Conservation (phyloP, 2,329 filamentous ascomycete genomes). For the Colletotrichum paranaense region DNA sequence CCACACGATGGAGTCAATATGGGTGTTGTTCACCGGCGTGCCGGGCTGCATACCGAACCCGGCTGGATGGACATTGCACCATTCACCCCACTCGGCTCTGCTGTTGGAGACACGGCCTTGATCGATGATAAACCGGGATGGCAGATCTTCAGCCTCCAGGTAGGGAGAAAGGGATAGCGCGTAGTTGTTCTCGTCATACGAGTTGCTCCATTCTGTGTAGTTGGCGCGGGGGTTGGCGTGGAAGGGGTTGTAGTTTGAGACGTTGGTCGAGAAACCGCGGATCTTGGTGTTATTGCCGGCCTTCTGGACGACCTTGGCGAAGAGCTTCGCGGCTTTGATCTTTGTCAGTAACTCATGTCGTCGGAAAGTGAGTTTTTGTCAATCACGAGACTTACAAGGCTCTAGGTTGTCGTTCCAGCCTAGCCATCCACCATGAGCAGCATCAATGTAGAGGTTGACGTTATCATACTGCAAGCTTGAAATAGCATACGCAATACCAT, state of each 20-base stretch:
- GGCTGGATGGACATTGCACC: slow-evolving; percentile 55
- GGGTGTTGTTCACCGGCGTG: slow-evolving; percentile 47
- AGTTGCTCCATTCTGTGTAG: slow-evolving; percentile 53
- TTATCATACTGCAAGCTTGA: slow-evolving; percentile 49
- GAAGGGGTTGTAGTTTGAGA: slow-evolving; percentile 56
- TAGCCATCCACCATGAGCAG: slow-evolving; percentile 56
- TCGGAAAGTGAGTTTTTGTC: too few relatives aligned
- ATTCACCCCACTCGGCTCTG: slow-evolving; percentile 53
- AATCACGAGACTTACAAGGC: slow-evolving; percentile 40
- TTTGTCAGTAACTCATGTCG: not conserved
- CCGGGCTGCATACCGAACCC: slow-evolving; percentile 52
- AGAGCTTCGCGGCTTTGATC: slow-evolving; percentile 49
- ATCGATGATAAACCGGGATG: slow-evolving; percentile 57
- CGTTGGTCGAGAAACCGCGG: slow-evolving; percentile 57
- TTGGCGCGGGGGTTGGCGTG: slow-evolving; percentile 49
- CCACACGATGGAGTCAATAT: slow-evolving; percentile 57
- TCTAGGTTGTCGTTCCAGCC: slow-evolving; percentile 53
- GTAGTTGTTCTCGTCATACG: slow-evolving; percentile 55
- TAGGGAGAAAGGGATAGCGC: slow-evolving; percentile 49
- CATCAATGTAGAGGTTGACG: slow-evolving; percentile 54
- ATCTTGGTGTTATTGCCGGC: slow-evolving; percentile 45
- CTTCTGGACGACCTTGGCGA: slow-evolving; percentile 50
- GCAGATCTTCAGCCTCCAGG: slow-evolving; percentile 52
- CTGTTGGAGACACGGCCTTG: slow-evolving; percentile 54
- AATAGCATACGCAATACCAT: slow-evolving; percentile 56